These are phyloP conservation scores for Chlorella variabilis DNA, from an alignment of 163 green algal genomes.

Conservation along the genomic window DNA sequence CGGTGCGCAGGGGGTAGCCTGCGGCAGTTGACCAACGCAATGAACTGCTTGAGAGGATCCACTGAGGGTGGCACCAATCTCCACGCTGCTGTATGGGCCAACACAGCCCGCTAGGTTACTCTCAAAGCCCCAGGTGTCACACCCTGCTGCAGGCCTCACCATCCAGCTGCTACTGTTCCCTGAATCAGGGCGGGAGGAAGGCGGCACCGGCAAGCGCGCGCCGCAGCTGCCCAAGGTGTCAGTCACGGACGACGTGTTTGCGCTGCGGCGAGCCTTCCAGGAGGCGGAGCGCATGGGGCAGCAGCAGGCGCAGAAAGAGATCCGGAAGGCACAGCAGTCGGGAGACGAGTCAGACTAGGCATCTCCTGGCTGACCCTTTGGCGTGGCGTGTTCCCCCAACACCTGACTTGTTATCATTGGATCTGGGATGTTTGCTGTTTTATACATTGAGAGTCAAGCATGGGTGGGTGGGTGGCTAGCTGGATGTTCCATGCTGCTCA, in stretches of 20 bases:
- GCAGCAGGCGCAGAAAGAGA: slow-evolving; percentile 24
- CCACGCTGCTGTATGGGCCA: too few relatives aligned
- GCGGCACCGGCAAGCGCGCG: neutral
- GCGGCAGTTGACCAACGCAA: too few relatives aligned
- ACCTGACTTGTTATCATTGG: too few relatives aligned
- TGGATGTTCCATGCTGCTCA: neutral
- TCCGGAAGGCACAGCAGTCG: neutral
- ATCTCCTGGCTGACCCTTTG: too few relatives aligned
- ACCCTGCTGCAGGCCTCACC: slow-evolving; percentile 56
- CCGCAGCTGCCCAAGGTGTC: slow-evolving; percentile 43
- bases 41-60: too few relatives aligned
- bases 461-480: neutral
- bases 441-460: too few relatives aligned
- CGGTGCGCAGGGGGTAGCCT: slow-evolving; percentile 46
- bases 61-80: too few relatives aligned
- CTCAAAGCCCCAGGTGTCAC: too few relatives aligned
- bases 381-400: too few relatives aligned
- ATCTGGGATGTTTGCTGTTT: too few relatives aligned
- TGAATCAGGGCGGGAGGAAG: slow-evolving; percentile 49
- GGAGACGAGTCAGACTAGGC: neutral
- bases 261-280: slow-evolving; percentile 61
- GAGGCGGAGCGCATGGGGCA: slow-evolving; percentile 53
- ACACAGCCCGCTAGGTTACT: too few relatives aligned
- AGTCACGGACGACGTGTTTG: slow-evolving; percentile 58
- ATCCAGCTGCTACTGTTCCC: slow-evolving; percentile 71